Percentiles rank a stretch among this genome's conserved stretches.
phyloP scores from a whole-genome alignment of 202 grass and related monocot species.

The Musa balbisiana region DNA sequence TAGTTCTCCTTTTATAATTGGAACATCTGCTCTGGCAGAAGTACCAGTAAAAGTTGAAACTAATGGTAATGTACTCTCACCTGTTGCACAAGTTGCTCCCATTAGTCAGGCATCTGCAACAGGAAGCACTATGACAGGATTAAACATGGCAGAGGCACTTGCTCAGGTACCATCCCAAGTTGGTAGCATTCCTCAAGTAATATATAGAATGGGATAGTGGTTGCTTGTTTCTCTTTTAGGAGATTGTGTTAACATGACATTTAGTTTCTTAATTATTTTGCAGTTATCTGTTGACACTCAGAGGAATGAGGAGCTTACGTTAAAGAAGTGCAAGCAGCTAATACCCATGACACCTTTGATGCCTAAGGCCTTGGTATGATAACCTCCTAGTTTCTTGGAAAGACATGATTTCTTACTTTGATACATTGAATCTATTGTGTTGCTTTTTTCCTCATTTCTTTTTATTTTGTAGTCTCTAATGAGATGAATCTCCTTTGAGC shows the following conservation, averaged over 20 bases:
- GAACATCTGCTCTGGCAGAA: slow-evolving; percentile 24
- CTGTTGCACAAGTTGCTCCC: not conserved
- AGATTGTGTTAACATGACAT: not conserved
- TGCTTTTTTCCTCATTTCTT: not conserved
- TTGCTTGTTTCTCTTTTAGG: not conserved
- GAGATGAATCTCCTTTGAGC: no score
- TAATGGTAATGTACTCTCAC: not conserved
- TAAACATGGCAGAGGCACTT: slow-evolving; percentile 30
- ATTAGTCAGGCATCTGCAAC: not conserved
- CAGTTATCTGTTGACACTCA: slow-evolving; percentile 28
- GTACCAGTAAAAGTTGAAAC: slow-evolving; percentile 2
- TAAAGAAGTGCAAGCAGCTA: slow-evolving; percentile 35
- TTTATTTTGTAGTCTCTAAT: no score
- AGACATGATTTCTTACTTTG: no score
- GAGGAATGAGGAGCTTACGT: slow-evolving; percentile 32
- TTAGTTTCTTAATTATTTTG: slow-evolving; percentile 1
- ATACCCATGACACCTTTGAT: slow-evolving; percentile 34
- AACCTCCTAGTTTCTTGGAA: not conserved
- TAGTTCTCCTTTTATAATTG: slow-evolving; percentile 5
- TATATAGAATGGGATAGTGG: not conserved
- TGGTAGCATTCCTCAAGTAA: slow-evolving; percentile 17
- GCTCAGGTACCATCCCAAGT: slow-evolving; percentile 22
- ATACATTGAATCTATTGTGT: not conserved
- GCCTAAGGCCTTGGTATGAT: slow-evolving; percentile 28
- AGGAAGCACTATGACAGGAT: not conserved